phyloP scores from a whole-genome alignment of 805 yeast species.

The Yarrowia hollandica region DNA sequence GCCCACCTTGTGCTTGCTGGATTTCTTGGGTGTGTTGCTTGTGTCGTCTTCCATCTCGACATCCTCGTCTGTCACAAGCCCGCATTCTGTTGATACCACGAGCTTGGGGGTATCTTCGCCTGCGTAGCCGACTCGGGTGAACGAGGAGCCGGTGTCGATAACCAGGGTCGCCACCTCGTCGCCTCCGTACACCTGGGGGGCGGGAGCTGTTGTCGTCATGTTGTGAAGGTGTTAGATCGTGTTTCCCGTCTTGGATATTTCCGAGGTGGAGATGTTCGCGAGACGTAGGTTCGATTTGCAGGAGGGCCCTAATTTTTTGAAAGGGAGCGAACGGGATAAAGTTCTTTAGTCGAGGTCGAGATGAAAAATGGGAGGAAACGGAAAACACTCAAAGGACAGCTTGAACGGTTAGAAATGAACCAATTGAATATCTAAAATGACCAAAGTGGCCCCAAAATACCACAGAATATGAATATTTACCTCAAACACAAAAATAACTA shows the following conservation, averaged over 20 bases:
- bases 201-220: slow-evolving; percentile 33
- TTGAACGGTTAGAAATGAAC: not conserved
- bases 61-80: slow-evolving; percentile 30
- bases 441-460: no score
- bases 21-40: slow-evolving; percentile 10
- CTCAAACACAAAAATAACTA: not conserved
- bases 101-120: slow-evolving; percentile 86
- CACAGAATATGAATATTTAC: not conserved
- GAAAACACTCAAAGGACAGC: not conserved
- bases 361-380: not conserved
- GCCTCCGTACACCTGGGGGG: slow-evolving; percentile 32
- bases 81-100: slow-evolving; percentile 53
- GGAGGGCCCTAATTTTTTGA: no score
- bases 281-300: not conserved
- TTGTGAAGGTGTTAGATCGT: no score
- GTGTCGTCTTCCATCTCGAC: slow-evolving; percentile 23
- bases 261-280: not conserved
- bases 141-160: slow-evolving; percentile 82
- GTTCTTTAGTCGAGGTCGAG: no score
- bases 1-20: slow-evolving; percentile 33
- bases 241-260: no score
- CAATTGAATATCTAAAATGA: not conserved
- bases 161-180: slow-evolving; percentile 91
- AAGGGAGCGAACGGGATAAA: no score
- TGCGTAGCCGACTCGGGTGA: slow-evolving; percentile 84